Evolutionary conservation across 1,284 basidiomycete genomes (phyloP).

Genomic region (Porodaedalea pini): DNA sequence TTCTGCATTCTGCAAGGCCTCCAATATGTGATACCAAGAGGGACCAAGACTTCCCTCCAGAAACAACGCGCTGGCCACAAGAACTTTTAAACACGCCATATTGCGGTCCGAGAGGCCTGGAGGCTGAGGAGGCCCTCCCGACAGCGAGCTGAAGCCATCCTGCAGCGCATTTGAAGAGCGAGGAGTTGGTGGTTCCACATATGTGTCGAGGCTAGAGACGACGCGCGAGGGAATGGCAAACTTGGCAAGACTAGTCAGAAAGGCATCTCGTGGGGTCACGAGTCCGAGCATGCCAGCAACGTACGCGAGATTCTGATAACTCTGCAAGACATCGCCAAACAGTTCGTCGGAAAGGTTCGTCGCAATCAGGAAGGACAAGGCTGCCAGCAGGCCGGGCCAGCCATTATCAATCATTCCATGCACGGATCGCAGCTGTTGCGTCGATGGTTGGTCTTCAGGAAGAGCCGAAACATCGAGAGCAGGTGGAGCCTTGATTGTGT

Average conservation of each 20-base stretch:
- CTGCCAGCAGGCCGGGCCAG: conserved; percentile 89
- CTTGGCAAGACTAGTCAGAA: conserved; percentile 83
- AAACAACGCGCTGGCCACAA: conserved; percentile 76
- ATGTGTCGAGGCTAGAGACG: conserved; percentile 74
- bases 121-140: conserved; percentile 36
- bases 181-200: conserved; percentile 63
- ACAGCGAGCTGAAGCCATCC: conserved; percentile 53
- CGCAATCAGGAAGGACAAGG: conserved; percentile 83
- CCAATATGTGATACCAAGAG: conserved; percentile 90
- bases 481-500: conserved; percentile 66
- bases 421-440: conserved; percentile 56
- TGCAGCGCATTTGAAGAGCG: conserved; percentile 67
- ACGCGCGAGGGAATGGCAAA: conserved; percentile 86
- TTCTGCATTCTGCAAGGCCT: conserved; percentile 89
- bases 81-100: conserved; percentile 82
- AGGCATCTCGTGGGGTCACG: conserved; percentile 86
- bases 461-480: conserved; percentile 64
- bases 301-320: conserved; percentile 82
- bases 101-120: conserved; percentile 86
- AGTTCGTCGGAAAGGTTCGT: conserved; percentile 87
- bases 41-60: conserved; percentile 81
- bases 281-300: conserved; percentile 88
- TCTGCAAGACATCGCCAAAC: conserved; percentile 79
- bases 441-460: conserved; percentile 52
- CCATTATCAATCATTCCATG: conserved; percentile 79